Evolutionary conservation across 805 yeast genomes (phyloP), one percentile per base, ranked within the genome.

Genomic region (Cyberlindnera euphorbiiphila): DNA sequence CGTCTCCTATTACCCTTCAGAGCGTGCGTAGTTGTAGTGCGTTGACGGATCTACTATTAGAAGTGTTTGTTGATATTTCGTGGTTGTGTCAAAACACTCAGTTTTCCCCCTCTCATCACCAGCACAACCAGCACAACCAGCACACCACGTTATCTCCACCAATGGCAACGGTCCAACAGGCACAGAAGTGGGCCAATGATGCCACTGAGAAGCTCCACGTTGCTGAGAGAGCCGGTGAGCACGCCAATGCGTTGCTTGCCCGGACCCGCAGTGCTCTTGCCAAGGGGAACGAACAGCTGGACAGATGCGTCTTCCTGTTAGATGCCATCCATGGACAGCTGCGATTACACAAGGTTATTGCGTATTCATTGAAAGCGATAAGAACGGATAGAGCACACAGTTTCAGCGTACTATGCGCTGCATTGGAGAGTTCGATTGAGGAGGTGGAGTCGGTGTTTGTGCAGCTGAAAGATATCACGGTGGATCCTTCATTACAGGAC

Each of bases 211-310:
- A 71, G 16, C 62, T 78, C 24, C 55, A 66, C 1, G 62, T 65
- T 11, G 82, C 81, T 0, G 76, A 72, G 37, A 60, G 63, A 8
- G 50, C 72, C 4, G 77, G 85, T 36, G 64, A 66, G n/a, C 66
- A 64, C 23, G 79, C 82, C 14, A 71, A 71, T 48, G 46, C 50
- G 15, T 51, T 58, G 16, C 61, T 75, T 8, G 55, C 60, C 1
- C 55, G 57, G 9, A 62, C 70, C 2, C 54, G 60, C 23, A 53
- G 50, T n/a, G 54, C 62, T 11, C 57, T 74, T 8, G 64, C 62
- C 23, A 46, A 53, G 17, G 64, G 72, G 39, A 70, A 73, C 25
- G 60, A 64, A 11, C 53, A 60, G 27, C 56, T 71, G 47, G 68
- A 74, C 3, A 66, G 64, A 35, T 54, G 69, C 9, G 60, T 60